Evolutionary conservation across 345 rosid genomes (phyloP).

Genomic region (Bruguiera parviflora): DNA sequence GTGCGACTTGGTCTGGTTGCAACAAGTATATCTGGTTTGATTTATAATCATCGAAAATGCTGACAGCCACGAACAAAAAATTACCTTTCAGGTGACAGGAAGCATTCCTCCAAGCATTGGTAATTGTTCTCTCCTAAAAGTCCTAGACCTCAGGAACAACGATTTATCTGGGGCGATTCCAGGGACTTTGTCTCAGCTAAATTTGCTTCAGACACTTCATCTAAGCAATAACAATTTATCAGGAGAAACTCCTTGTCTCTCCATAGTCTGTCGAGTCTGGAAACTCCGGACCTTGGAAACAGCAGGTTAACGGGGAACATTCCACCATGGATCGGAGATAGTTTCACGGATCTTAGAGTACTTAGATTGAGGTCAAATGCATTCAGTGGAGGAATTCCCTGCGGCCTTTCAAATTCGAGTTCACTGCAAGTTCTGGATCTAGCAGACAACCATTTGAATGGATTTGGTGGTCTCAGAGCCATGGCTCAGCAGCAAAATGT

Average conservation of each 20-base stretch:
- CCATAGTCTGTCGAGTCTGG: constrained; percentile 28
- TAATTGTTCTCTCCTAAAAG: constrained; percentile 15
- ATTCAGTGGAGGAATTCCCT: constrained; percentile 20
- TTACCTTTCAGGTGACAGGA: constrained; percentile 3
- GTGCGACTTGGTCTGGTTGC: too few species aligned
- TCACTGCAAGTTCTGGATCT: constrained; percentile 45
- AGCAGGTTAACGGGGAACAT: constrained; percentile 33
- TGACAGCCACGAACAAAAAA: too few species aligned
- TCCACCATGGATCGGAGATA: constrained; percentile 30
- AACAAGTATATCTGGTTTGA: too few species aligned
- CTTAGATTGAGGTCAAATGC: constrained; percentile 19
- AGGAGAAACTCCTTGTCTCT: constrained; percentile 23
- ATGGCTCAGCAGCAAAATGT: constrained; percentile 28
- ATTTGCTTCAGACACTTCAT: constrained; percentile 12
- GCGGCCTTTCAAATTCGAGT: constrained; percentile 13
- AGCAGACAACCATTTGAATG: constrained; percentile 36
- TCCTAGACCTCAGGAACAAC: constrained; percentile 16
- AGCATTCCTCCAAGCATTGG: constrained; percentile 18
- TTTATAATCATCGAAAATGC: too few species aligned
- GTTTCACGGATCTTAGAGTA: constrained; percentile 9
- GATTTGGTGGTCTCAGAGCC: constrained; percentile 36
- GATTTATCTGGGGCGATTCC: constrained; percentile 12
- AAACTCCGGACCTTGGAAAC: constrained; percentile 38
- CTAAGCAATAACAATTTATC: constrained; percentile 11
- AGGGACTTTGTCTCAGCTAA: background rate